Evolutionary conservation across 2,329 filamentous ascomycete species (phyloP).

Genomic region (Paecilomyces formosus): DNA sequence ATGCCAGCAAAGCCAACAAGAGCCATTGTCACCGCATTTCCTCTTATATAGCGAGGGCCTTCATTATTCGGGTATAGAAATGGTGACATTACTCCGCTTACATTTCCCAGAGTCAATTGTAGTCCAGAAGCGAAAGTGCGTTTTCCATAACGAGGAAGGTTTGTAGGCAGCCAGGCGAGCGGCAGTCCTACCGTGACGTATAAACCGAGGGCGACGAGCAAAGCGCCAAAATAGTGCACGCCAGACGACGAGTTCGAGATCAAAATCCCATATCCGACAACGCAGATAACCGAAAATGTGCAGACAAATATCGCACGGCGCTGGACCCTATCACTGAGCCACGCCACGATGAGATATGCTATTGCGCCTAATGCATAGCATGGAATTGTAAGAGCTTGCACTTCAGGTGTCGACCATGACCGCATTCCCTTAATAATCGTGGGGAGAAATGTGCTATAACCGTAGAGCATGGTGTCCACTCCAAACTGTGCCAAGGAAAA

Average conservation of each 20-base stretch:
- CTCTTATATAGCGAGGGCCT: conserved; percentile 51
- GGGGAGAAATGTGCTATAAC: conserved; percentile 69
- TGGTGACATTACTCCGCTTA: conserved; percentile 64
- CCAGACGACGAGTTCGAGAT: conserved; percentile 53
- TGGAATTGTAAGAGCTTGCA: conserved; percentile 71
- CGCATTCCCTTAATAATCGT: conserved; percentile 69
- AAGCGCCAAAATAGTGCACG: conserved; percentile 68
- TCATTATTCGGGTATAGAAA: conserved; percentile 47
- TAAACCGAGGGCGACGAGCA: conserved; percentile 66
- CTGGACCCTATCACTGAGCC: conserved; percentile 61
- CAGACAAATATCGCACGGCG: conserved; percentile 58
- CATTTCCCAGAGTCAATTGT: conserved; percentile 64
- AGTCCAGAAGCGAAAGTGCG: conserved; percentile 64
- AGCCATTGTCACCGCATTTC: conserved; percentile 54
- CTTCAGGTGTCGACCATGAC: conserved; percentile 54
- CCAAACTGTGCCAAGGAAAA: conserved; percentile 67
- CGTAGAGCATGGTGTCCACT: conserved; percentile 69
- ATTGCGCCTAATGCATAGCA: conserved; percentile 68
- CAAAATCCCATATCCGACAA: conserved; percentile 62
- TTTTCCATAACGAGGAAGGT: conserved; percentile 68
- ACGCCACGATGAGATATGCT: conserved; percentile 59
- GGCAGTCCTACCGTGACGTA: conserved; percentile 55
- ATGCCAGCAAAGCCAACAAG: conserved; percentile 50
- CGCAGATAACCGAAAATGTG: conserved; percentile 54
- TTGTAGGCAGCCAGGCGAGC: conserved; percentile 54